Percentiles rank a stretch among this genome's conserved stretches.
phyloP scores from a whole-genome alignment of 2,329 filamentous ascomycete genomes.

The Lecanosticta acicola region DNA sequence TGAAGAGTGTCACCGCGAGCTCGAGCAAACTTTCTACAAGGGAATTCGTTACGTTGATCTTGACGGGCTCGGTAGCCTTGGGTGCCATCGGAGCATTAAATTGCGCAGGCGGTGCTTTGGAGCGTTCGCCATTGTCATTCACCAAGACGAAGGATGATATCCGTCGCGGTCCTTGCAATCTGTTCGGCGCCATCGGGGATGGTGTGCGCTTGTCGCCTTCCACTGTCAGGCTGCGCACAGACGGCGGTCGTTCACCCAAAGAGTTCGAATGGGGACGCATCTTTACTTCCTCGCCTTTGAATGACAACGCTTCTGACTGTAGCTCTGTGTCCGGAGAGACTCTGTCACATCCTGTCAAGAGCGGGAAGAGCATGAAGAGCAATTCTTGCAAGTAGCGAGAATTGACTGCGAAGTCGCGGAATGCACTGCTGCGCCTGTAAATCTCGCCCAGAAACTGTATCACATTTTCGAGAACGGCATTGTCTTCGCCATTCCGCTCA shows the following conservation, averaged over 20 bases:
- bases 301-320: conserved; percentile 75
- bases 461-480: conserved; percentile 64
- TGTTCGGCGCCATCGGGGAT: conserved; percentile 27
- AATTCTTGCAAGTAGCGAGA: conserved; percentile 80
- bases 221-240: conserved; percentile 63
- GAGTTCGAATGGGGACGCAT: conserved; percentile 67
- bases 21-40: conserved; percentile 73
- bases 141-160: conserved; percentile 90
- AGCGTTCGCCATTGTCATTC: conserved; percentile 60
- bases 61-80: conserved; percentile 44
- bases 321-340: conserved; percentile 80
- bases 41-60: conserved; percentile 56
- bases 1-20: conserved; percentile 71
- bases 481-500: conserved; percentile 44
- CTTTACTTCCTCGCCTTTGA: conserved; percentile 79
- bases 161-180: conserved; percentile 63
- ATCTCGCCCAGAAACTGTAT: conserved; percentile 74
- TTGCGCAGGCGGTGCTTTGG: conserved; percentile 55
- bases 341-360: conserved; percentile 78
- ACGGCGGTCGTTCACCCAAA: conserved; percentile 52
- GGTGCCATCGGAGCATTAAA: conserved; percentile 60
- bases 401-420: conserved; percentile 73
- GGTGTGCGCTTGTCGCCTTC: conserved; percentile 41
- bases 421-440: conserved; percentile 68
- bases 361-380: conserved; percentile 74